Percentiles rank a stretch among this genome's conserved stretches.
phyloP scores from a whole-genome alignment of 495 filamentous ascomycete species.

The Hypoxylon lenormandii region DNA sequence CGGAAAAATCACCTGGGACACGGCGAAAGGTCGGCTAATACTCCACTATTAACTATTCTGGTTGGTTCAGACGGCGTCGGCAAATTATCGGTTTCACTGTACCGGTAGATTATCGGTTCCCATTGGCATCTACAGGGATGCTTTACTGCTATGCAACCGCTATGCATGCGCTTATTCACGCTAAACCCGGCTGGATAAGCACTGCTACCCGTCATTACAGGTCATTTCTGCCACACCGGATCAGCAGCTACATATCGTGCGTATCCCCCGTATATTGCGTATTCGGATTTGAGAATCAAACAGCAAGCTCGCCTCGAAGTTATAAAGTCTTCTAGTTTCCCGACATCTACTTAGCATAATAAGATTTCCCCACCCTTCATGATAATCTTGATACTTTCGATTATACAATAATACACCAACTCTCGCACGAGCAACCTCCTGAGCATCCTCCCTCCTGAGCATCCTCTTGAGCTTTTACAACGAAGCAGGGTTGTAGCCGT shows the following conservation, averaged over 20 bases:
- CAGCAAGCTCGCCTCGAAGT: not conserved
- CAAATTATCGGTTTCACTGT: not conserved
- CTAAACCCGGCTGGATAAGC: no score
- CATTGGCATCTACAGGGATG: not conserved
- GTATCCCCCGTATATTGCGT: not conserved
- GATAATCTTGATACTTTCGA: not conserved
- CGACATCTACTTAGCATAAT: no score
- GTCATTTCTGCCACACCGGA: conserved; percentile 8
- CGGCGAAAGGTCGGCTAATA: conserved; percentile 27
- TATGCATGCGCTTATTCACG: not conserved
- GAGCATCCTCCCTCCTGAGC: no score
- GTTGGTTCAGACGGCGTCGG: not conserved
- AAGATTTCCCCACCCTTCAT: not conserved
- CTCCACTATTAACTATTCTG: not conserved
- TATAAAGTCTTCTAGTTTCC: conserved; percentile 13
- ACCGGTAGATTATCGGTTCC: conserved; percentile 33
- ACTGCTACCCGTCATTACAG: not conserved
- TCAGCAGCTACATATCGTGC: conserved; percentile 9
- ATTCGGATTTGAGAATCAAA: conserved; percentile 7
- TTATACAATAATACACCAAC: not conserved
- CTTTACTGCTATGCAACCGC: not conserved
- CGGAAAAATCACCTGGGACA: not conserved
- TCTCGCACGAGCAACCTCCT: no score
- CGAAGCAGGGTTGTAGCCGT: no score
- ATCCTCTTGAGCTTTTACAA: no score